Conservation (phyloP, 2,329 filamentous ascomycete genomes). For the Ophiostoma triangulosporum region DNA sequence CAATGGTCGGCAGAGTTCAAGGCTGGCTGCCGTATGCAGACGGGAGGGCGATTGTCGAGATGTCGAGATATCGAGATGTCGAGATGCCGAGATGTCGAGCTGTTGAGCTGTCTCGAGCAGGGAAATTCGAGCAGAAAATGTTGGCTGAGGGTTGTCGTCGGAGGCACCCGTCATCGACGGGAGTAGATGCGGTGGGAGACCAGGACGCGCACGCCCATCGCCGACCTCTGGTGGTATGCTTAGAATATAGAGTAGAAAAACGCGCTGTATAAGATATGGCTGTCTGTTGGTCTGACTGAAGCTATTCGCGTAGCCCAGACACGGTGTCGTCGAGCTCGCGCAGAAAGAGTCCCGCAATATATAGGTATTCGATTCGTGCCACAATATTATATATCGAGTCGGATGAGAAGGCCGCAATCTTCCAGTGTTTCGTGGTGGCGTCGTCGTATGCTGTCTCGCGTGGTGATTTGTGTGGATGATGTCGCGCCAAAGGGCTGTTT, state of each 20-base stretch:
- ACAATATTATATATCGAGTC: too few species aligned
- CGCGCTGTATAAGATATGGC: not conserved
- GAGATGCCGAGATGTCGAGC: not conserved
- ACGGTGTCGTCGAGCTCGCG: not conserved
- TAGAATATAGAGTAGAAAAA: not conserved
- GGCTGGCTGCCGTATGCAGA: too few species aligned
- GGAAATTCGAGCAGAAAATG: too few species aligned
- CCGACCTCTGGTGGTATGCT: not conserved
- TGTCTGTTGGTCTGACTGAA: not conserved
- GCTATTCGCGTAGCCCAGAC: not conserved
- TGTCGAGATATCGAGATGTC: too few species aligned
- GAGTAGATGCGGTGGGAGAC: not conserved
- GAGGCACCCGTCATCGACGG: not conserved
- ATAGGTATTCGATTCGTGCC: too few species aligned
- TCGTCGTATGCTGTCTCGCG: not conserved
- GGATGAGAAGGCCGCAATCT: too few species aligned
- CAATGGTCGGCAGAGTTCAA: not conserved
- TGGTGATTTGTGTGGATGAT: not conserved
- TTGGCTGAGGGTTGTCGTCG: not conserved
- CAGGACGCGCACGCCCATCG: not conserved
- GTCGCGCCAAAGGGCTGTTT: constrained; percentile 2
- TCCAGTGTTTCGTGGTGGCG: not conserved
- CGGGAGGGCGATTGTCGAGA: too few species aligned
- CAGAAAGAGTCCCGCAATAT: not conserved
- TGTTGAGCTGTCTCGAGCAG: not conserved